Percentiles rank a stretch among this genome's conserved stretches.
These are phyloP conservation scores for Salix exigua DNA, from an alignment of 345 rosid species.

Conservation along the genomic window DNA sequence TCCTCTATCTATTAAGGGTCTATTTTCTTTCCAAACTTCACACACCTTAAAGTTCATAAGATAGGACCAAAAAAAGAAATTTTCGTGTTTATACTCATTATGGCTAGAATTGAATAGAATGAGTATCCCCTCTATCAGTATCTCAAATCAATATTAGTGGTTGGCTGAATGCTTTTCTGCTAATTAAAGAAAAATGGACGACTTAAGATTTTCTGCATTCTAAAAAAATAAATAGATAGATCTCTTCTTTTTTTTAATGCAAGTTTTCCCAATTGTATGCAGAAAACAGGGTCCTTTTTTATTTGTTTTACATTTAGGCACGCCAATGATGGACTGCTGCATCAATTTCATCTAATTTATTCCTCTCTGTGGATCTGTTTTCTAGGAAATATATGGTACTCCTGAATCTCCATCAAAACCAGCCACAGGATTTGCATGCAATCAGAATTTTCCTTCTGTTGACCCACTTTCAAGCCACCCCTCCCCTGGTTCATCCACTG, in stretches of 20 bases:
- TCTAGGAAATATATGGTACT: constrained; percentile 67
- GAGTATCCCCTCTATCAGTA: not conserved
- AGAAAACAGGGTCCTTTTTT: too few relatives aligned
- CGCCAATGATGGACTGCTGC: not conserved
- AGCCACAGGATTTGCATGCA: constrained; percentile 28
- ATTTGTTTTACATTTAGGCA: not conserved
- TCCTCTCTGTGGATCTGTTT: constrained; percentile 24
- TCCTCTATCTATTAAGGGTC: too few relatives aligned
- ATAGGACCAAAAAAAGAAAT: not conserved
- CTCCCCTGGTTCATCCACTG: constrained; percentile 40
- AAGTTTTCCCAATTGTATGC: too few relatives aligned
- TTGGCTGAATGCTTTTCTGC: too few relatives aligned
- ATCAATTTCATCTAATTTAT: constrained; percentile 10
- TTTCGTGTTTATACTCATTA: not conserved
- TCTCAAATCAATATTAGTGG: not conserved
- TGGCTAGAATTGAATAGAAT: not conserved
- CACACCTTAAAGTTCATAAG: not conserved
- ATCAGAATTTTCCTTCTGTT: constrained; percentile 31
- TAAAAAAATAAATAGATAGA: too few relatives aligned
- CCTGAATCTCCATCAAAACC: constrained; percentile 39
- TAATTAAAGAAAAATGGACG: too few relatives aligned
- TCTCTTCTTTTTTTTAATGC: too few relatives aligned
- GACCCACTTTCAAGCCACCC: constrained; percentile 45
- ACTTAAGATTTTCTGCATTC: too few relatives aligned
- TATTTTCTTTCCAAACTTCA: not conserved